Conservation (phyloP, 805 yeast species). For the Barnettozyma californica region DNA sequence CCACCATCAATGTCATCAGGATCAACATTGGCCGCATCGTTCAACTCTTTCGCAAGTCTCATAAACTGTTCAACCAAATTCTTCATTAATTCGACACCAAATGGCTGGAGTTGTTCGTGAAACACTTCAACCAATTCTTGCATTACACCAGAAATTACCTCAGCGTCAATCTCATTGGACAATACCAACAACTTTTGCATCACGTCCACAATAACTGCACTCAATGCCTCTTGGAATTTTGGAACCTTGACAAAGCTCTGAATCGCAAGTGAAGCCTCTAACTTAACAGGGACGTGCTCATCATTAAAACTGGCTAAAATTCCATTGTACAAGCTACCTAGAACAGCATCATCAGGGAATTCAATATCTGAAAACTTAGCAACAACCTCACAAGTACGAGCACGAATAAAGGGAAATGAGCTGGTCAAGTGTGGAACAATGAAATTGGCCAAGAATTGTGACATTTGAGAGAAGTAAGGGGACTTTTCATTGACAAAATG, state of each 20-base stretch:
- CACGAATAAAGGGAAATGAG: constrained; percentile 60
- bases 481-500: constrained; percentile 50
- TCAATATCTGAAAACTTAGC: constrained; percentile 60
- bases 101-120: constrained; percentile 86
- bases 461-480: constrained; percentile 60
- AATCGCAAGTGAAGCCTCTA: constrained; percentile 80
- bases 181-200: constrained; percentile 74
- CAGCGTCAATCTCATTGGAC: constrained; percentile 80
- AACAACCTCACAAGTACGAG: constrained; percentile 64
- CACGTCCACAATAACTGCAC: constrained; percentile 66
- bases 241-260: constrained; percentile 69
- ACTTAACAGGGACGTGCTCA: constrained; percentile 61
- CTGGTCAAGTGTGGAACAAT: constrained; percentile 71
- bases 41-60: constrained; percentile 60
- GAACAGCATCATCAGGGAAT: constrained; percentile 36
- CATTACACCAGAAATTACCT: constrained; percentile 82
- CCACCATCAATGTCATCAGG: constrained; percentile 31
- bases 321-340: constrained; percentile 40
- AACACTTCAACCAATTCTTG: constrained; percentile 92
- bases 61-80: constrained; percentile 71
- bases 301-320: constrained; percentile 37
- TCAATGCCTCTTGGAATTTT: constrained; percentile 62
- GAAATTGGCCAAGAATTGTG: constrained; percentile 52
- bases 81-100: constrained; percentile 64
- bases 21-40: constrained; percentile 50